Conservation (phyloP, 1,284 basidiomycete genomes). For the Leccinum huronense region DNA sequence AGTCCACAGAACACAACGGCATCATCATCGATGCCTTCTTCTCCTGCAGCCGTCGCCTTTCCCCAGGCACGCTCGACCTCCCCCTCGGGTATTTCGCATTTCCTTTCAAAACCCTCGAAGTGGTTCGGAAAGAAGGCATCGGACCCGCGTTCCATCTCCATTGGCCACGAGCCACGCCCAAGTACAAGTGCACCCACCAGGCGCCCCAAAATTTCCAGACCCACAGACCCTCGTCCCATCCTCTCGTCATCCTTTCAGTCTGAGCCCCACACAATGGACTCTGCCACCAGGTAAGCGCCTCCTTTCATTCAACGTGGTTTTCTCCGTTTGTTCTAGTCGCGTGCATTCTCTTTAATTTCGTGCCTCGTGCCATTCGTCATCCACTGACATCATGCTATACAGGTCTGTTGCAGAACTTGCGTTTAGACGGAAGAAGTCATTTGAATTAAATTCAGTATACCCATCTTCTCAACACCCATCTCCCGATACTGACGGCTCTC, state of each 20-base stretch:
- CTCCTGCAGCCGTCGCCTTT: conserved; percentile 31
- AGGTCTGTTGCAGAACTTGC: conserved; percentile 72
- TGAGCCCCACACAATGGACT: conserved; percentile 36
- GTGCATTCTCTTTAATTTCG: conserved; percentile 13
- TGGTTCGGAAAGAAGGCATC: conserved; percentile 46
- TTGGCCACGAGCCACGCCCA: conserved; percentile 44
- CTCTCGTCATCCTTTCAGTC: conserved; percentile 44
- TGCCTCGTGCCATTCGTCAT: conserved; percentile 6
- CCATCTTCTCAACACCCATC: conserved; percentile 42
- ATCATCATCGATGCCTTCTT: conserved; percentile 24
- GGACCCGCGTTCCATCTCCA: conserved; percentile 38
- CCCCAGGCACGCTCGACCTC: conserved; percentile 35
- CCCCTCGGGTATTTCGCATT: conserved; percentile 41
- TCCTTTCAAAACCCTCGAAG: conserved; percentile 48
- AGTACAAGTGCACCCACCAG: conserved; percentile 52
- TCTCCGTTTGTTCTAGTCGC: conserved; percentile 8
- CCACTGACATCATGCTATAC: conserved; percentile 23
- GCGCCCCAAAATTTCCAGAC: conserved; percentile 77
- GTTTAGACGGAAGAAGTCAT: conserved; percentile 47
- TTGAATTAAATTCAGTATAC: conserved; percentile 42
- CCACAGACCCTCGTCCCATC: conserved; percentile 75
- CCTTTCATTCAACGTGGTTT: not conserved
- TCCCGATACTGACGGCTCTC: conserved; percentile 36
- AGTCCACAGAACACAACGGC: conserved; percentile 31
- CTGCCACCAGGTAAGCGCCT: conserved; percentile 49